Percentiles rank a stretch among this genome's conserved stretches.
These are phyloP conservation scores for Paspalum notatum DNA, from an alignment of 176 grass and related monocot genomes.

Conservation along the genomic window DNA sequence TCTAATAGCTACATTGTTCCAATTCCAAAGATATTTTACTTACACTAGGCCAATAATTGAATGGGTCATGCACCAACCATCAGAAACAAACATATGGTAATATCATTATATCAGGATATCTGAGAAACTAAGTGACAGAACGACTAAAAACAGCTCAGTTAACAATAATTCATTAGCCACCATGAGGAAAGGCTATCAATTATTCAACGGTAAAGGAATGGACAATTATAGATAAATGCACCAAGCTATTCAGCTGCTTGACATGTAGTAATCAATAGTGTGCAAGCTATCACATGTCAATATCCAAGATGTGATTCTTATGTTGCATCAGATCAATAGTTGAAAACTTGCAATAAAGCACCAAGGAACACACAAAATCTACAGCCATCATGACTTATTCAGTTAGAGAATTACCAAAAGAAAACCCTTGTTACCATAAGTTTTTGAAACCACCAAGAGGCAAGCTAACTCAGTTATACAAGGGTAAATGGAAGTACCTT, in stretches of 20 bases:
- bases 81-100: not conserved
- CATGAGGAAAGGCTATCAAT: not conserved
- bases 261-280: not conserved
- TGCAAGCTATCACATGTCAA: not conserved
- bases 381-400: not conserved
- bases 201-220: not conserved
- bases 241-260: not conserved
- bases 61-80: not conserved
- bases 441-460: not conserved
- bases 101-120: too few relatives aligned
- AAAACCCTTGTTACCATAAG: not conserved
- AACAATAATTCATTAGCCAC: not conserved
- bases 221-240: not conserved
- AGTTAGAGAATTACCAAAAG: not conserved
- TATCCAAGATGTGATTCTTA: not conserved
- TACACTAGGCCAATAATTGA: not conserved
- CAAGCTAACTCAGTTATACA: not conserved
- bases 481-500: slow-evolving; percentile 54
- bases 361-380: not conserved
- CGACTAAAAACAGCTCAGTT: not conserved
- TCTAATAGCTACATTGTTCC: not conserved
- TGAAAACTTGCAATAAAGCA: not conserved
- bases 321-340: not conserved
- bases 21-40: not conserved
- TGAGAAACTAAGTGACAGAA: not conserved